phyloP scores from a whole-genome alignment of 371 early-diverging fungal genomes.

The Mycotypha africana region DNA sequence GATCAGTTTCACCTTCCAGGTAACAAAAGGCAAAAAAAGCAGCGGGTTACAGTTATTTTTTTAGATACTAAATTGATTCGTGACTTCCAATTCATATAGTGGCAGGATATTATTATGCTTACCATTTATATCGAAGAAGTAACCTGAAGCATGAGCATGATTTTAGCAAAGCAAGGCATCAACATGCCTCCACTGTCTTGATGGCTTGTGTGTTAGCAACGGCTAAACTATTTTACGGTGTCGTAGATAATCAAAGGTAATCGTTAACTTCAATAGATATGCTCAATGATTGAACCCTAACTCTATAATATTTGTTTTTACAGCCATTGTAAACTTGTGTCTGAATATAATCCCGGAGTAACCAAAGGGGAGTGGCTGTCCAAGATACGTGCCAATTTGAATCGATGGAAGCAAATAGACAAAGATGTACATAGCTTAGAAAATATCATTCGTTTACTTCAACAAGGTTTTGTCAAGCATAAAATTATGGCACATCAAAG shows the following conservation, averaged over 20 bases:
- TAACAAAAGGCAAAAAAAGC: slow-evolving; percentile 3
- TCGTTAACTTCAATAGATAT: too few species aligned
- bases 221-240: slow-evolving; percentile 14
- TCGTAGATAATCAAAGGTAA: slow-evolving; percentile 14
- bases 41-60: background rate
- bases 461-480: too few species aligned
- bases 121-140: slow-evolving; percentile 4
- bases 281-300: too few species aligned
- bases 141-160: background rate
- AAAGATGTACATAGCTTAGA: too few species aligned
- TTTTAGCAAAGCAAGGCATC: background rate
- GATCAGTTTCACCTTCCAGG: slow-evolving; percentile 23
- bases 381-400: too few species aligned
- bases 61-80: background rate
- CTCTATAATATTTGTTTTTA: too few species aligned
- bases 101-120: slow-evolving; percentile 17
- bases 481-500: too few species aligned
- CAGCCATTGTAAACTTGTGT: too few species aligned
- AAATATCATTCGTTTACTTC: too few species aligned
- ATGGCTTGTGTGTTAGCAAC: slow-evolving; percentile 14
- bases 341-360: too few species aligned
- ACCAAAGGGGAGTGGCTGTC: too few species aligned
- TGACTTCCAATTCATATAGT: slow-evolving; percentile 8
- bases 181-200: background rate
- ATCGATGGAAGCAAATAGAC: too few species aligned